These are phyloP conservation scores for Podaxis mareebaensis DNA, from an alignment of 768 basidiomycete genomes.

Conservation along the genomic window DNA sequence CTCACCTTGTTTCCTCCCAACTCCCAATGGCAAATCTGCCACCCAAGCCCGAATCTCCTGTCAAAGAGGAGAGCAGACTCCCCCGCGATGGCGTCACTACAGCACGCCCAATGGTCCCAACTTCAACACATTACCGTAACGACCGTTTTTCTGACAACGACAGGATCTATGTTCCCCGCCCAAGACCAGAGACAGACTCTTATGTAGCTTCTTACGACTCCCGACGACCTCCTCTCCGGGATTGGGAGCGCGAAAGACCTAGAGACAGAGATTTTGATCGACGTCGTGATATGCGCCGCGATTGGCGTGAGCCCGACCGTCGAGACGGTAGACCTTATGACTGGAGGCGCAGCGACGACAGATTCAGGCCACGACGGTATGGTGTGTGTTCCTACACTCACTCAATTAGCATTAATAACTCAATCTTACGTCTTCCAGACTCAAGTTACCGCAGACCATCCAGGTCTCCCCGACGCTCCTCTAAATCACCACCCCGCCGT, in stretches of 20 bases:
- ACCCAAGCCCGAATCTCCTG: slow-evolving; percentile 30
- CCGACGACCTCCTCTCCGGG: slow-evolving; percentile 19
- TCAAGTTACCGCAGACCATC: slow-evolving; percentile 19
- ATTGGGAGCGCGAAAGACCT: slow-evolving; percentile 18
- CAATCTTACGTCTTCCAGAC: background rate
- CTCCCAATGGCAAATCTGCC: slow-evolving; percentile 33
- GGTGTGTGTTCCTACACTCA: slow-evolving; percentile 5
- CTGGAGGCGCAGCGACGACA: slow-evolving; percentile 15
- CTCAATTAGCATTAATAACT: background rate
- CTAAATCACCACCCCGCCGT: slow-evolving; percentile 1
- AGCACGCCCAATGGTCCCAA: slow-evolving; percentile 21
- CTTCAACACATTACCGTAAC: slow-evolving; percentile 15
- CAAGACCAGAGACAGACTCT: slow-evolving; percentile 22
- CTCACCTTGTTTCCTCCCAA: background rate
- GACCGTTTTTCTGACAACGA: slow-evolving; percentile 12
- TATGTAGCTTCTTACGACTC: slow-evolving; percentile 25
- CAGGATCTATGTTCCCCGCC: slow-evolving; percentile 13
- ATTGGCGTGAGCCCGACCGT: slow-evolving; percentile 20
- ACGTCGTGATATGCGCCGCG: slow-evolving; percentile 17
- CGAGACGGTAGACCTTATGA: slow-evolving; percentile 16
- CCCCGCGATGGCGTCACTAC: slow-evolving; percentile 1
- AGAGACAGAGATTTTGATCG: slow-evolving; percentile 24
- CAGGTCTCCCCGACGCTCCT: slow-evolving; percentile 21
- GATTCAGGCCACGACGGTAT: slow-evolving; percentile 8
- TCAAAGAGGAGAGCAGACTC: slow-evolving; percentile 6